These are phyloP conservation scores for Poa annua DNA, from an alignment of 176 grass and related monocot species.

Conservation along the genomic window DNA sequence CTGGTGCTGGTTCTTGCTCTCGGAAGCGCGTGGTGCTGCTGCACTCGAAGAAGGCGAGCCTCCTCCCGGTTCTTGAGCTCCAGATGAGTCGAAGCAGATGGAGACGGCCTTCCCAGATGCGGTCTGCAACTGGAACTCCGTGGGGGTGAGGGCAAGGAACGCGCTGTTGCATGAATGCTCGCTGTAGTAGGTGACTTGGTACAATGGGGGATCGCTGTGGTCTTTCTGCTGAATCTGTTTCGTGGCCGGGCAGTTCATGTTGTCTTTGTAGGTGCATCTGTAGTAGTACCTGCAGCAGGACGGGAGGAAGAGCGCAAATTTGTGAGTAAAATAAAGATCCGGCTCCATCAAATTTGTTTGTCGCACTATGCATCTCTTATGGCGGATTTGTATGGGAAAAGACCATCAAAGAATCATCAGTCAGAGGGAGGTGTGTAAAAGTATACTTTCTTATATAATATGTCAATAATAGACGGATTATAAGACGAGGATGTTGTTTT, in stretches of 20 bases:
- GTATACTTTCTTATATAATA: not conserved
- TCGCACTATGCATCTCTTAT: not conserved
- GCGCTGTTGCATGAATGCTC: slow-evolving; percentile 68
- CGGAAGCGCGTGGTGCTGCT: not conserved
- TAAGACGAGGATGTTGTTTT: not conserved
- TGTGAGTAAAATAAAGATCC: slow-evolving; percentile 23
- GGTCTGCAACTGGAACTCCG: slow-evolving; percentile 56
- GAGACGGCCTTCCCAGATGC: slow-evolving; percentile 62
- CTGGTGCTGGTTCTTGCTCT: slow-evolving; percentile 37
- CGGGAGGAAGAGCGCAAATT: not conserved
- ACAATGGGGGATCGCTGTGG: slow-evolving; percentile 66
- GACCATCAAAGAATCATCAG: not conserved
- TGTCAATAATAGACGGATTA: not conserved
- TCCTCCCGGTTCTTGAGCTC: slow-evolving; percentile 31
- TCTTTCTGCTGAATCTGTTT: slow-evolving; percentile 78
- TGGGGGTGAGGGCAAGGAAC: slow-evolving; percentile 51
- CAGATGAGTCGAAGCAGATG: slow-evolving; percentile 64
- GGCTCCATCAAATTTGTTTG: not conserved
- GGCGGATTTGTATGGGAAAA: not conserved
- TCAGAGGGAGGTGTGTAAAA: not conserved
- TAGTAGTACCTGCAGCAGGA: slow-evolving; percentile 56
- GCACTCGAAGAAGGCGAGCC: slow-evolving; percentile 50
- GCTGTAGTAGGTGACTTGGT: slow-evolving; percentile 67
- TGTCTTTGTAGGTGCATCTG: slow-evolving; percentile 72
- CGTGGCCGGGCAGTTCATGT: slow-evolving; percentile 63